Evolutionary conservation across 306 rosid species (phyloP).

Genomic region (Parietaria judaica): DNA sequence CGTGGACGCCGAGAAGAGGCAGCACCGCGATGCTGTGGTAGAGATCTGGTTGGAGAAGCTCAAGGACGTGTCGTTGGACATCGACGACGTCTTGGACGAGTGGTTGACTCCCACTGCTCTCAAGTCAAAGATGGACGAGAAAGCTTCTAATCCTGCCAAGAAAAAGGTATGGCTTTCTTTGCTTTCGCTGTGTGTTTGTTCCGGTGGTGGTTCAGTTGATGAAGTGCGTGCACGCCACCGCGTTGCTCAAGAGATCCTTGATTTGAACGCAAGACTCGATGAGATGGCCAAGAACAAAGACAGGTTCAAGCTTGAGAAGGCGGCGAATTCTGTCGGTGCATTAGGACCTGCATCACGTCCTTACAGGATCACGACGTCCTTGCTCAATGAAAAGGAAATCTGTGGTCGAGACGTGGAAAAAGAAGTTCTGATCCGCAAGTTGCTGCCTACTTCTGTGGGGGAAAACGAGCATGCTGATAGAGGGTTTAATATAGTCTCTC

Average conservation of each 20-base stretch:
- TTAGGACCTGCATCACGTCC: background rate
- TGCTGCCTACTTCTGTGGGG: background rate
- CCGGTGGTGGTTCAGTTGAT: too few relatives aligned
- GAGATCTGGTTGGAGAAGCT: slow-evolving; percentile 15
- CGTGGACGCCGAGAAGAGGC: slow-evolving; percentile 16
- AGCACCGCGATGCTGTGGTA: background rate
- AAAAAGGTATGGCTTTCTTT: slow-evolving; percentile 6
- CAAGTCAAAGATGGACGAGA: too few relatives aligned
- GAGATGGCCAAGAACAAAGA: too few relatives aligned
- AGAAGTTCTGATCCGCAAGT: background rate
- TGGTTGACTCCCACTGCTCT: too few relatives aligned
- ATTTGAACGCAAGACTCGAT: too few relatives aligned
- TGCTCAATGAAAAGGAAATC: slow-evolving; percentile 3
- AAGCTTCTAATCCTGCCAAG: too few relatives aligned
- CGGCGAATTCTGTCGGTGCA: too few relatives aligned
- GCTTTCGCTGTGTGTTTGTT: background rate
- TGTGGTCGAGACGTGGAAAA: slow-evolving; percentile 15
- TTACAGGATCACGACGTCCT: background rate
- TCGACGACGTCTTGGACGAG: slow-evolving; percentile 3
- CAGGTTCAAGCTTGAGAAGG: too few relatives aligned
- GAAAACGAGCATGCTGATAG: background rate
- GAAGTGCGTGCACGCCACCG: too few relatives aligned
- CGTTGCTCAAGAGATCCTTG: too few relatives aligned
- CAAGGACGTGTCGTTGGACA: slow-evolving; percentile 4
- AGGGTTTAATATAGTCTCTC: background rate